A percentile compares a stretch with the other conserved stretches of the same genome.
Conservation (phyloP, 2,329 filamentous ascomycete genomes). For the Ilyonectria sp. region DNA sequence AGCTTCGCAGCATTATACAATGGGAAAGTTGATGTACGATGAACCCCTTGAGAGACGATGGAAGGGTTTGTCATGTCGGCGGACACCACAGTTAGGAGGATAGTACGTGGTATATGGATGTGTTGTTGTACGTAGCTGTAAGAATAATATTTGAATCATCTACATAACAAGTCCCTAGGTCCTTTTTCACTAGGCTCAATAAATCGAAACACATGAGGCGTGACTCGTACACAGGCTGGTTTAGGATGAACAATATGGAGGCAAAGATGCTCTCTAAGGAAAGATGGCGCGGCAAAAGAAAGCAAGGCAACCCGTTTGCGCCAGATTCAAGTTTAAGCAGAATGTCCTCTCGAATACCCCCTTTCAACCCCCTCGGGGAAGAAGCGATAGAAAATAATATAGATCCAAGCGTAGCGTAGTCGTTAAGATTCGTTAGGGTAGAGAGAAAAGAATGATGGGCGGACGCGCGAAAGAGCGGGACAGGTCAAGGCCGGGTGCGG, state of each 20-base stretch:
- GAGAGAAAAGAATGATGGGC: neutral
- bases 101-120: neutral
- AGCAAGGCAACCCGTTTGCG: neutral
- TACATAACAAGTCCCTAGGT: neutral
- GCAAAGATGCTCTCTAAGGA: neutral
- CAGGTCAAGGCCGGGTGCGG: constrained; percentile 39
- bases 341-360: neutral
- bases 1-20: neutral
- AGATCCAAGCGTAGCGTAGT: constrained; percentile 21
- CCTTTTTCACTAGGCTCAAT: neutral
- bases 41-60: neutral
- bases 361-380: neutral
- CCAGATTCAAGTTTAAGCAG: neutral
- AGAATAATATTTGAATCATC: constrained; percentile 13
- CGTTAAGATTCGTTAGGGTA: constrained; percentile 31
- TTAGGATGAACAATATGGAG: neutral
- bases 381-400: neutral
- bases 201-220: neutral
- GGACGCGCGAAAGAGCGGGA: neutral
- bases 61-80: neutral
- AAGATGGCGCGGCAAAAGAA: neutral
- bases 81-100: neutral
- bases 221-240: constrained; percentile 5
- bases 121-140: constrained; percentile 5
- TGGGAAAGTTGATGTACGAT: neutral